Base-by-base conservation (phyloP, 805 yeast species). In the Barnettozyma botsteinii region DNA sequence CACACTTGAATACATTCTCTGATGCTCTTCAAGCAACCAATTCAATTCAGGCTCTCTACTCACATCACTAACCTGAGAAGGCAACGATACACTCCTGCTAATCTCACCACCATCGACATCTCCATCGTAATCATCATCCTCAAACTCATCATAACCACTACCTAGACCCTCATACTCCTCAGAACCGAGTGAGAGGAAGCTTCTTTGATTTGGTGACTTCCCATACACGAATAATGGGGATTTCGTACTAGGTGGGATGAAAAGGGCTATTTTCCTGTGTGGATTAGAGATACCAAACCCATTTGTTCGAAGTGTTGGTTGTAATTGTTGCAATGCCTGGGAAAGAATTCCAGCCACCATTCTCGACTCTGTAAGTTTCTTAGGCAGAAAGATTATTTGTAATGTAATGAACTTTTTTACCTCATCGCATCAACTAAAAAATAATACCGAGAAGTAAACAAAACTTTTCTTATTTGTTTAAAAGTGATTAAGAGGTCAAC, bases 201-300 rank as follows among this genome's bases (percentile, higher is more conserved):
- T 65, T 47, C 70, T 48, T 18, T 57, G 60, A 15, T 49, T 56
- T 46, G 69, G 55, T 45, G 65, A 40, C 39, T 56, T 42, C 41
- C 59, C 48, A 48, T 58, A 52, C 8, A 46, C 47, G 15, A 67
- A 65, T 37, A 67, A 46, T 5, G 70, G 70, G n/a, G 66, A 64
- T 48, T 61, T 60, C 23, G 66, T 67, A 34, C 67, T 60, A 3
- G 70, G 69, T 6, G 67, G 66, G 5, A 65, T 53, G 43, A 67
- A 66, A 14, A 66, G 45, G 4, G 66, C 56, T 26, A 65, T 56
- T 40, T 65, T 61, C 42, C 70, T 49, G 35, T 64, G 69, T 4
- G 66, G 59, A 45, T 60, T 66, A 6, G 64, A 68, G 35, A 66
- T 62, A 41, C 71, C 71, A 51, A 65, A 60, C 35, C 71, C 71